Conservation (phyloP, 169 alveolate species). For the Perkinsus olseni region DNA sequence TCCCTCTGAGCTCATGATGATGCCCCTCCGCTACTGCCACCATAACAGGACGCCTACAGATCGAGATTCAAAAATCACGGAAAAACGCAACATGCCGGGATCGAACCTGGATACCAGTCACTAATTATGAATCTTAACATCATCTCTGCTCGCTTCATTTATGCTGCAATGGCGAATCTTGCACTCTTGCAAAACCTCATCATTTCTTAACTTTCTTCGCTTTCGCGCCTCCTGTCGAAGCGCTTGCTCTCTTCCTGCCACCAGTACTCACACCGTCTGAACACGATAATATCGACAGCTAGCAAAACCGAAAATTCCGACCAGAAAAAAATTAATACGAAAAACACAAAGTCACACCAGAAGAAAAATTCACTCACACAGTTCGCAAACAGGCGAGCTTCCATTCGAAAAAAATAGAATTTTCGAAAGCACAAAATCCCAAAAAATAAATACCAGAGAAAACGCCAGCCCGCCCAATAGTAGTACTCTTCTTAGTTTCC, state of each 20-base stretch:
- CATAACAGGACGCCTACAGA: background rate
- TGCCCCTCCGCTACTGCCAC: background rate
- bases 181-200: background rate
- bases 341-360: no score
- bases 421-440: no score
- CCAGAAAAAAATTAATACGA: no score
- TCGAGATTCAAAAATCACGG: background rate
- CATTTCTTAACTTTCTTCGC: background rate
- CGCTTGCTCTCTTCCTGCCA: background rate
- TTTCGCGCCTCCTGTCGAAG: background rate
- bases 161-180: background rate
- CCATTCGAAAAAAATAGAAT: no score
- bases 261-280: background rate
- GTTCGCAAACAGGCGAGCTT: no score
- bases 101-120: background rate
- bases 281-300: background rate
- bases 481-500: background rate
- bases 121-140: background rate
- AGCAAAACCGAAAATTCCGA: no score
- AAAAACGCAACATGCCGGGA: background rate
- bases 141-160: background rate
- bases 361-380: no score
- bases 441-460: no score
- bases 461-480: no score
- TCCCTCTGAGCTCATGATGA: background rate